These are phyloP conservation scores for Neofusicoccum sp. DNA, from an alignment of 2,329 filamentous ascomycete species.

Conservation along the genomic window DNA sequence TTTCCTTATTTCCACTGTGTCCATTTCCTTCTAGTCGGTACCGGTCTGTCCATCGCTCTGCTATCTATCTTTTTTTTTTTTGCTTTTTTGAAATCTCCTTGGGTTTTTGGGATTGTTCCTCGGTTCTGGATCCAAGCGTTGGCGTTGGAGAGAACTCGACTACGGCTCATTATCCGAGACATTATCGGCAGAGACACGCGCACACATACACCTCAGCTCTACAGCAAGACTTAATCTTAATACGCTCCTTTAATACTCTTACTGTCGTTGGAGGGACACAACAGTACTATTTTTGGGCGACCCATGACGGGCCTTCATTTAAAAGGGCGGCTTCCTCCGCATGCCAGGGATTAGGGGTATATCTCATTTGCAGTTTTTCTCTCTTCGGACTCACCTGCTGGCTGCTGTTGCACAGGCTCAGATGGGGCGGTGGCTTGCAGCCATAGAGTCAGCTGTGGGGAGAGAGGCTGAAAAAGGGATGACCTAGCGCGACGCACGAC, in stretches of 20 bases:
- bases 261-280: background rate
- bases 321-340: background rate
- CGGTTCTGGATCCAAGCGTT: slow-evolving; percentile 9
- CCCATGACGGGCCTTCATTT: background rate
- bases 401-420: background rate
- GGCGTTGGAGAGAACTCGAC: slow-evolving; percentile 15
- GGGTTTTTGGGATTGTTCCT: slow-evolving; percentile 7
- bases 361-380: background rate
- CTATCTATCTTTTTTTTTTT: slow-evolving; percentile 3
- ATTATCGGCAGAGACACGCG: slow-evolving; percentile 11
- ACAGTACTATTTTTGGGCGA: slow-evolving; percentile 14
- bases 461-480: background rate
- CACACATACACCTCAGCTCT: slow-evolving; percentile 10
- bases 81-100: background rate
- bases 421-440: slow-evolving; percentile 16
- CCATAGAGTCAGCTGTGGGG: background rate
- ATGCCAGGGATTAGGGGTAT: background rate
- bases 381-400: slow-evolving; percentile 4
- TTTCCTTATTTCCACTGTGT: slow-evolving; percentile 3
- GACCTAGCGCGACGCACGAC: background rate
- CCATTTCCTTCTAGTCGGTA: slow-evolving; percentile 2
- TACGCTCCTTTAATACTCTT: slow-evolving; percentile 13
- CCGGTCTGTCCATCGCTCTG: background rate
- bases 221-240: slow-evolving; percentile 15
- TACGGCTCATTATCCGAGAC: slow-evolving; percentile 12